Percentiles rank a stretch among this genome's conserved stretches.
These are phyloP conservation scores for Craspedostauros australis DNA, from an alignment of 108 stramenopile genomes.

Conservation along the genomic window DNA sequence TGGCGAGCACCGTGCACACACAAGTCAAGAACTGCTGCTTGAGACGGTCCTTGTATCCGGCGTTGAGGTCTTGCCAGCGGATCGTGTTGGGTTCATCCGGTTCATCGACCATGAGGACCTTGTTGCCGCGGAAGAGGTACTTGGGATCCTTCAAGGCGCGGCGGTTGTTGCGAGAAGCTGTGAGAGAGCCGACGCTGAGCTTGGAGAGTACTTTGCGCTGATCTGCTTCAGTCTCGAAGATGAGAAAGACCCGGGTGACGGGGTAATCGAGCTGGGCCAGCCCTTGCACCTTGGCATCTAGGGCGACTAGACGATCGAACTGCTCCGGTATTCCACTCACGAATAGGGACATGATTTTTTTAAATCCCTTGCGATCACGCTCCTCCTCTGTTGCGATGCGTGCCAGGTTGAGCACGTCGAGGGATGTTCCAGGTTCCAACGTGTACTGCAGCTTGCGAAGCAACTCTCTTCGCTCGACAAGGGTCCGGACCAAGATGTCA, in stretches of 20 bases:
- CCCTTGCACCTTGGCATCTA: constrained; percentile 62
- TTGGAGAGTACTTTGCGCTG: constrained; percentile 68
- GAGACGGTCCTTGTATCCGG: constrained; percentile 19
- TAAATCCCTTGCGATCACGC: constrained; percentile 37
- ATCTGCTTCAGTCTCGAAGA: constrained; percentile 76
- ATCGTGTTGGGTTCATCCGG: constrained; percentile 77
- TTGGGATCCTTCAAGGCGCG: constrained; percentile 13
- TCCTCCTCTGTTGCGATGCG: constrained; percentile 49
- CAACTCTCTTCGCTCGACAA: constrained; percentile 71
- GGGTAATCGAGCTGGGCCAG: constrained; percentile 67
- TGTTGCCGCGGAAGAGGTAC: constrained; percentile 31
- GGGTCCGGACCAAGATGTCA: constrained; percentile 56
- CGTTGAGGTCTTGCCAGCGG: constrained; percentile 80
- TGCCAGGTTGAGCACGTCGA: constrained; percentile 50
- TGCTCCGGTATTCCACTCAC: constrained; percentile 58
- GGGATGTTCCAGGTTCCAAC: constrained; percentile 46
- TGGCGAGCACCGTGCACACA: constrained; percentile 34
- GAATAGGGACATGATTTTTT: constrained; percentile 32
- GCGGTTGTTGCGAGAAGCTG: constrained; percentile 28
- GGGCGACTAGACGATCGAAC: constrained; percentile 38
- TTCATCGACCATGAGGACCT: constrained; percentile 57
- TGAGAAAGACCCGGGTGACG: constrained; percentile 74
- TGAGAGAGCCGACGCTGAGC: constrained; percentile 52
- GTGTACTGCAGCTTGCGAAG: constrained; percentile 43
- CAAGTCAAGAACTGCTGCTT: constrained; percentile 54